A percentile compares a stretch with the other conserved stretches of the same genome.
phyloP scores from a whole-genome alignment of 1,139 yeast genomes.

The Geotrichum candidum region DNA sequence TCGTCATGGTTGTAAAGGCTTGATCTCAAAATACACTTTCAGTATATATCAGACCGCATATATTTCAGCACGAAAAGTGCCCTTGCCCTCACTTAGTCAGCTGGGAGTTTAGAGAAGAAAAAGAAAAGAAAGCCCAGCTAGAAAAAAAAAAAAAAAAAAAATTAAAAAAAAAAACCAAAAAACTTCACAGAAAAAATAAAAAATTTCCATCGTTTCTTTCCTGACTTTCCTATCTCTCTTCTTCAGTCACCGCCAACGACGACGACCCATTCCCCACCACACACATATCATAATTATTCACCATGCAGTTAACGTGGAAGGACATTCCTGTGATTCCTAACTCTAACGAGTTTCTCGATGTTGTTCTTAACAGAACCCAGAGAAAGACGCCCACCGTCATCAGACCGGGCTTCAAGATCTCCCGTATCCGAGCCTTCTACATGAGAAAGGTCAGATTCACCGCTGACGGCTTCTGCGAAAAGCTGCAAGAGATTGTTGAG shows the following conservation, averaged over 20 bases:
- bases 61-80: neutral
- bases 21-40: neutral
- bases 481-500: slow-evolving; percentile 72
- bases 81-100: neutral
- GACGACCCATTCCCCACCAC: neutral
- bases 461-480: slow-evolving; percentile 91
- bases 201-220: neutral
- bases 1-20: neutral
- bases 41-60: neutral
- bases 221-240: neutral
- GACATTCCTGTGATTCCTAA: slow-evolving; percentile 94
- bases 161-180: neutral
- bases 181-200: neutral
- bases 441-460: slow-evolving; percentile 97
- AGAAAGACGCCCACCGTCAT: slow-evolving; percentile 97
- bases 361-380: slow-evolving; percentile 93
- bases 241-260: neutral
- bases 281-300: slow-evolving; percentile 17
- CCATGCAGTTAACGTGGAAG: slow-evolving; percentile 96
- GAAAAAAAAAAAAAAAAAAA: neutral
- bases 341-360: slow-evolving; percentile 89
- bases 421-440: slow-evolving; percentile 95
- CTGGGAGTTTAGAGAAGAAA: neutral
- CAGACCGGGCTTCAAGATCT: slow-evolving; percentile 92
- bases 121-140: neutral